Conservation (phyloP, 345 rosid species). For the Citrus hindsii region DNA sequence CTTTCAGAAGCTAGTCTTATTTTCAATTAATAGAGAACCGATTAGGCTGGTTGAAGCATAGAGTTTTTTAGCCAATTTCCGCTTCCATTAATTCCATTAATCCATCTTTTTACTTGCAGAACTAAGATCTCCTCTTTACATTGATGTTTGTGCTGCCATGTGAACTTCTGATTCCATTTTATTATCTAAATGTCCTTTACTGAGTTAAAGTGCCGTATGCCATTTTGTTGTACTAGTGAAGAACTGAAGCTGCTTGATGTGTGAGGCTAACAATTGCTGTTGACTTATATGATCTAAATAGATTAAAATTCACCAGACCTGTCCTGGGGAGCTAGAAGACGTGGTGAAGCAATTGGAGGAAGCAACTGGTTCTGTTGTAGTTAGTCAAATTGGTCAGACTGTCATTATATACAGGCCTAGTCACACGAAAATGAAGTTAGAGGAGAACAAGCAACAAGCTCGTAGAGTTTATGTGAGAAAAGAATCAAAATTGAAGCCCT, state of each 20-base stretch:
- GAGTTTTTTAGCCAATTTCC: background rate
- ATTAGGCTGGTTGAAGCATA: background rate
- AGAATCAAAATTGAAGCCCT: constrained; percentile 24
- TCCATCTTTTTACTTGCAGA: background rate
- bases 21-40: background rate
- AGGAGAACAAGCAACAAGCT: constrained; percentile 61
- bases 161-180: background rate
- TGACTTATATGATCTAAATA: constrained; percentile 22
- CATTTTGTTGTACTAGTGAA: background rate
- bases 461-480: constrained; percentile 38
- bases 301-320: constrained; percentile 78
- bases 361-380: constrained; percentile 64
- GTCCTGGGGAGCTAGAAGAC: constrained; percentile 75
- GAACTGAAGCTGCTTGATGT: background rate
- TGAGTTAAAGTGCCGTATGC: background rate
- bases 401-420: constrained; percentile 84
- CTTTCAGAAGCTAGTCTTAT: background rate
- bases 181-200: background rate
- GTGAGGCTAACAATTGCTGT: background rate
- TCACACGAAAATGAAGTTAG: constrained; percentile 72
- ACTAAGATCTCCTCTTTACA: background rate
- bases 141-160: background rate
- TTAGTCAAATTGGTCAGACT: constrained; percentile 75
- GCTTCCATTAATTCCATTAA: too few relatives aligned
- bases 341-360: constrained; percentile 58